Percentiles rank a stretch among this genome's conserved stretches.
phyloP scores from a whole-genome alignment of 495 filamentous ascomycete species.

The Talaromyces proteolyticus region DNA sequence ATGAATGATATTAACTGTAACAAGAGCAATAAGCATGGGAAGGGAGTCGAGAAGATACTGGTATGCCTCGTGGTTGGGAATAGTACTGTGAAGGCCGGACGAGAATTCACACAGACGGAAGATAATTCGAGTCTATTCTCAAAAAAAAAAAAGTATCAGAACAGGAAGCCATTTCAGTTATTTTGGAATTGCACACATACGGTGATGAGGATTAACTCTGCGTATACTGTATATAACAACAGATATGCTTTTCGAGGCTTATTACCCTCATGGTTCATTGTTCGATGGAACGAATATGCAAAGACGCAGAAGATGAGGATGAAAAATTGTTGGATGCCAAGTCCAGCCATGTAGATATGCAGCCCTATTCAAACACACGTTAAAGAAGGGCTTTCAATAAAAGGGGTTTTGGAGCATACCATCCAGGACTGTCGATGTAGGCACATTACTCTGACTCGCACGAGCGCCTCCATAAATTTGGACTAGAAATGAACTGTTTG shows the following conservation, averaged over 20 bases:
- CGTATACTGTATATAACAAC: slow-evolving; percentile 46
- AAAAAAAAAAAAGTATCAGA: no score
- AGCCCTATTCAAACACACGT: not conserved
- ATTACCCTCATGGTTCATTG: no score
- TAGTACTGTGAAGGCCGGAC: slow-evolving; percentile 23
- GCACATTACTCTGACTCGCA: slow-evolving; percentile 3
- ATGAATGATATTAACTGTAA: slow-evolving; percentile 42
- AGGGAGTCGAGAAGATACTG: slow-evolving; percentile 50
- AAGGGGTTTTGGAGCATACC: slow-evolving; percentile 1
- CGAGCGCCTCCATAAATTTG: slow-evolving; percentile 11
- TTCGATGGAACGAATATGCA: slow-evolving; percentile 26
- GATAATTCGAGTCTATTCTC: no score
- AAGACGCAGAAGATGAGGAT: slow-evolving; percentile 37
- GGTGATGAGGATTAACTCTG: slow-evolving; percentile 39
- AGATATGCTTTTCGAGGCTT: no score
- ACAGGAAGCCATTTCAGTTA: slow-evolving; percentile 16
- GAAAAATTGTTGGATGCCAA: slow-evolving; percentile 44
- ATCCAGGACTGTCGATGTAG: slow-evolving; percentile 19
- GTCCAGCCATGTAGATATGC: slow-evolving; percentile 47
- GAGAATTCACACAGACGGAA: slow-evolving; percentile 55
- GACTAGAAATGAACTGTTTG: slow-evolving; percentile 15
- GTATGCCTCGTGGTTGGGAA: slow-evolving; percentile 49
- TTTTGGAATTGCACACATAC: slow-evolving; percentile 12
- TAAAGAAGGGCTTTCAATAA: not conserved
- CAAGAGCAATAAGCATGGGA: slow-evolving; percentile 49